Base-by-base conservation (phyloP, 306 rosid species). In the Astragalus membranaceus region DNA sequence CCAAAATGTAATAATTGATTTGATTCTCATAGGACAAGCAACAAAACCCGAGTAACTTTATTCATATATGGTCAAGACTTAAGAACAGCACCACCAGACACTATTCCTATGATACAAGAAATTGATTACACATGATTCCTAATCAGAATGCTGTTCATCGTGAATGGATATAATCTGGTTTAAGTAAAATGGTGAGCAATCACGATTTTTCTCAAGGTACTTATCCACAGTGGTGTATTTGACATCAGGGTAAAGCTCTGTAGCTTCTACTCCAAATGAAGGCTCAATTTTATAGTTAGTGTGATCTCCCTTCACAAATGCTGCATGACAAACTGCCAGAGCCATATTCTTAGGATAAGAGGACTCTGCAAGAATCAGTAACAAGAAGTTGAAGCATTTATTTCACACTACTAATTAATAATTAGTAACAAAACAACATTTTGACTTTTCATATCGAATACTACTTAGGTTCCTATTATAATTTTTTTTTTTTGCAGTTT, bases 221-320 rank as follows among this genome's bases (percentile, higher is more conserved):
- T 58, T 20, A 5, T 85, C 88, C 64, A 84, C 82, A 15, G 88
- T 78, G 9, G 83, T 84, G 83, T 78, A 85, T 12, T 87, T 81
- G 15, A 87, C 87, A 74, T 87, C 89, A 17, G 96, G 85, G 9
- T 87, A 89, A 4, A 85, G 85, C 46, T 59, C 78, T 10, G 81
- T 53, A 74, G 94, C 94, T 76, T 88, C 94, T 9, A 84, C 84
- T 17, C 91, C 94, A 59, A 88, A 72, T 3, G 74, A 79, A 8
- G 89, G 76, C 30, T 88, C 89, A 8, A 90, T 62, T 59, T 84
- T 88, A 44, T 77, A 88, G 83, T 81, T 90, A 0, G 85, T 84
- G 6, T 90, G 77, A 50, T 69, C 85, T 61, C 82, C 89, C 53
- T 77, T 78, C 75, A 85, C 84, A 20, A 57, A 84, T 0, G 74